These are phyloP conservation scores for Diutina sp. DNA, from an alignment of 1,139 yeast species.

Conservation along the genomic window DNA sequence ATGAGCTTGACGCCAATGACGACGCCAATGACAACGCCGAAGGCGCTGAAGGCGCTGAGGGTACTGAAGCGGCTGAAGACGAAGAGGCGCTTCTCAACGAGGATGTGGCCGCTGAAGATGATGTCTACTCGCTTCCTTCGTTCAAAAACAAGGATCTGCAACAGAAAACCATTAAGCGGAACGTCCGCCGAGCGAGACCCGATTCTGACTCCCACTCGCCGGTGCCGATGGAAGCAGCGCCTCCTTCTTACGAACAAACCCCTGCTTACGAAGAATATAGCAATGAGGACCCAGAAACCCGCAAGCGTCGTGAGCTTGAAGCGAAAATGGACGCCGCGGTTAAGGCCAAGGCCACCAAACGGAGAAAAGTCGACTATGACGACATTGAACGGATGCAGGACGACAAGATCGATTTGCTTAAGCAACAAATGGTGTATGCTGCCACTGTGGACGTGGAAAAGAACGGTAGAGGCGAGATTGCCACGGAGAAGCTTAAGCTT, in stretches of 20 bases:
- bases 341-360: constrained; percentile 46
- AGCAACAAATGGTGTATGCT: constrained; percentile 87
- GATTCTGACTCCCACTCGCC: constrained; percentile 6
- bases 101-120: constrained; percentile 14
- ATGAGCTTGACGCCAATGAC: constrained; percentile 3
- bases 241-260: constrained; percentile 5
- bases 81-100: constrained; percentile 2
- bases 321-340: constrained; percentile 69
- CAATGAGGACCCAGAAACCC: constrained; percentile 35
- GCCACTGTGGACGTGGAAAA: constrained; percentile 86
- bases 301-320: constrained; percentile 68
- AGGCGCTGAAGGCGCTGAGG: neutral
- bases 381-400: constrained; percentile 93
- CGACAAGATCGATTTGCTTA: constrained; percentile 68
- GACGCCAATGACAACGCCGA: neutral
- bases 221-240: constrained; percentile 6
- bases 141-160: constrained; percentile 14
- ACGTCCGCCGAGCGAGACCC: constrained; percentile 15
- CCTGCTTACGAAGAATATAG: constrained; percentile 8
- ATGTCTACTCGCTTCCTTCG: constrained; percentile 19
- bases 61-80: constrained; percentile 2
- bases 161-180: constrained; percentile 24
- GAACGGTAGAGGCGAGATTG: constrained; percentile 63
- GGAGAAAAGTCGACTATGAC: constrained; percentile 67
- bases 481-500: constrained; percentile 74